Base-by-base conservation (phyloP, 2,329 filamentous ascomycete genomes). In the Colletotrichum sp. region DNA sequence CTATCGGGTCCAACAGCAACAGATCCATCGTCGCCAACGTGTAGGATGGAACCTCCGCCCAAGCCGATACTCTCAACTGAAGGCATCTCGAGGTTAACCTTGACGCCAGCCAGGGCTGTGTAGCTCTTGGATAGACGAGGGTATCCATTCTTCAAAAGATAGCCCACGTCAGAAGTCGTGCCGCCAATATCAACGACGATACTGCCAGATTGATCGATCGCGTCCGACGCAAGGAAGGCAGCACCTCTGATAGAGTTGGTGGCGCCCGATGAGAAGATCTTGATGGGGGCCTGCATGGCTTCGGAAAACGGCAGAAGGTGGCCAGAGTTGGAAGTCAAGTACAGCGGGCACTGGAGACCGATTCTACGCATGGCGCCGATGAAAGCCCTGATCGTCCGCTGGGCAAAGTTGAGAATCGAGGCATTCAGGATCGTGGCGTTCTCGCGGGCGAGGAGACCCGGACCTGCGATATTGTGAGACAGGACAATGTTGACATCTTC, bases 351-450 rank as follows among this genome's bases (percentile, higher is more conserved):
- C 4, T 80, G 80, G 11, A 87, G 84, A 4, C 79, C 75, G 6
- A 90, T 81, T 13, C 82, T 83, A 39, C 80, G 79, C 80, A 89
- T 87, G 22, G 89, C 88, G 57, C 80, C 80, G 49, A 82, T 81
- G 77, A 90, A 90, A 5, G 85, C 84, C 3, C 80, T 79, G 67
- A 90, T 87, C 0, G 88, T 90, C 59, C 83, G 84, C 16, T 83
- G 83, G 0, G 89, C 89, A 72, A 89, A 88, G 11, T 82, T 80
- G 22, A 89, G 82, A 30, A 91, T 87, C 22, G 88, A 85, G 4
- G 88, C 89, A 77, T 91, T 91, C 63, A 91, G 83, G 27, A 91
- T 90, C 9, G 86, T 85, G 5, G 89, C 88, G 78, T 90, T 90
- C 79, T 90, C 89, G 13, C 89, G 85, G 76, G 88, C 88, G 1